phyloP scores from a whole-genome alignment of 176 grass and related monocot species.

The Carex littledalei region DNA sequence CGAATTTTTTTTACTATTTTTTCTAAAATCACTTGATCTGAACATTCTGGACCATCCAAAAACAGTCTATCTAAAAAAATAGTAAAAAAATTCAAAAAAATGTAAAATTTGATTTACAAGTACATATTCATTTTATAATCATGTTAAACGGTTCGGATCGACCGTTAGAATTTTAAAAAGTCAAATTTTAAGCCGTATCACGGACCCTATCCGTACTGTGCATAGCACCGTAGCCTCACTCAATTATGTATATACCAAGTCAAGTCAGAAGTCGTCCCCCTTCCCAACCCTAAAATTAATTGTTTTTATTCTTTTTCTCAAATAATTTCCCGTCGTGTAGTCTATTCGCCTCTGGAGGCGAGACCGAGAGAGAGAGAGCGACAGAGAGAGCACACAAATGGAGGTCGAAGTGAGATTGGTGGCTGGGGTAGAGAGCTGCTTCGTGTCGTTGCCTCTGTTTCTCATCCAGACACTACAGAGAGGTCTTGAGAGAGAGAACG shows the following conservation, averaged over 20 bases:
- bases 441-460: conserved; percentile 76
- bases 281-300: background rate
- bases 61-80: no score
- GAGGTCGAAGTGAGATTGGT: conserved; percentile 66
- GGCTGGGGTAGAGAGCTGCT: conserved; percentile 71
- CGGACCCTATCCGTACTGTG: no score
- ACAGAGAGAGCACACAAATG: background rate
- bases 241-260: background rate
- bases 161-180: no score
- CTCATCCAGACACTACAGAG: conserved; percentile 67
- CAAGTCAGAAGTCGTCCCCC: background rate
- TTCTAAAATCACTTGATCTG: no score
- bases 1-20: no score
- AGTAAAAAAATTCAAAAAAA: no score
- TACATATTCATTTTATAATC: no score
- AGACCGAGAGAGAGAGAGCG: background rate
- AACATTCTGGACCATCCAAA: no score
- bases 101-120: no score
- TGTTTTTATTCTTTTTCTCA: background rate
- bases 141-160: no score
- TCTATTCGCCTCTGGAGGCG: background rate
- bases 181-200: no score
- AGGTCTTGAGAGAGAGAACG: conserved; percentile 28
- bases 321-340: background rate
- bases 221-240: no score